Evolutionary conservation across 805 yeast genomes (phyloP).

Genomic region (Wickerhamomyces bisporus): DNA sequence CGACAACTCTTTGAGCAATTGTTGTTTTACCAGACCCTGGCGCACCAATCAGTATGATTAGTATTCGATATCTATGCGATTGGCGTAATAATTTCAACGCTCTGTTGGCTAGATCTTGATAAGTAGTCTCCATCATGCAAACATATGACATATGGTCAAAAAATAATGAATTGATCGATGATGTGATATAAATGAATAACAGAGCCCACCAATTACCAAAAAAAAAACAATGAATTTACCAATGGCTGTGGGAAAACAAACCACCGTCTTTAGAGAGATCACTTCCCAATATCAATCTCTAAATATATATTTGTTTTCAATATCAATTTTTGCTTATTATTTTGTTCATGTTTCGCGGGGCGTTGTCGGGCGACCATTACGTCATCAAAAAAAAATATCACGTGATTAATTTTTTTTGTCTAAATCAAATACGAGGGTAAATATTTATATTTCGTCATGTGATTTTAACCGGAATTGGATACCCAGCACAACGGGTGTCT

Average conservation of each 20-base stretch:
- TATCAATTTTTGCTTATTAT: no score
- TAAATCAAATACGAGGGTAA: no score
- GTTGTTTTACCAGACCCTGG: conserved; percentile 90
- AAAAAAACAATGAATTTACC: no score
- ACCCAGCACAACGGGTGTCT: no score
- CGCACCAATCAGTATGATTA: conserved; percentile 63
- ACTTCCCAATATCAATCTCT: no score
- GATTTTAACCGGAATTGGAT: not conserved
- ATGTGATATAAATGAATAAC: not conserved
- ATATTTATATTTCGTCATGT: not conserved
- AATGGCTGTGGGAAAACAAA: no score
- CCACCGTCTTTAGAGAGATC: no score
- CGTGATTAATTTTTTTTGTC: no score
- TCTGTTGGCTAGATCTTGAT: conserved; percentile 26
- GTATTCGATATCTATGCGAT: conserved; percentile 36
- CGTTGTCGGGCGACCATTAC: conserved; percentile 1
- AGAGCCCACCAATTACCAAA: no score
- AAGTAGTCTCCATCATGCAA: conserved; percentile 26
- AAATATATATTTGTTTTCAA: no score
- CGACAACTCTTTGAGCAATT: conserved; percentile 43
- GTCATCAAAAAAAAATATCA: not conserved
- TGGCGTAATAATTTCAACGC: conserved; percentile 24
- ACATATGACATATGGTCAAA: conserved; percentile 10
- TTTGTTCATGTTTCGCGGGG: conserved; percentile 1
- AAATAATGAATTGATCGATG: no score